Evolutionary conservation across 768 basidiomycete genomes (phyloP).

Genomic region (Termitomyces sp.): DNA sequence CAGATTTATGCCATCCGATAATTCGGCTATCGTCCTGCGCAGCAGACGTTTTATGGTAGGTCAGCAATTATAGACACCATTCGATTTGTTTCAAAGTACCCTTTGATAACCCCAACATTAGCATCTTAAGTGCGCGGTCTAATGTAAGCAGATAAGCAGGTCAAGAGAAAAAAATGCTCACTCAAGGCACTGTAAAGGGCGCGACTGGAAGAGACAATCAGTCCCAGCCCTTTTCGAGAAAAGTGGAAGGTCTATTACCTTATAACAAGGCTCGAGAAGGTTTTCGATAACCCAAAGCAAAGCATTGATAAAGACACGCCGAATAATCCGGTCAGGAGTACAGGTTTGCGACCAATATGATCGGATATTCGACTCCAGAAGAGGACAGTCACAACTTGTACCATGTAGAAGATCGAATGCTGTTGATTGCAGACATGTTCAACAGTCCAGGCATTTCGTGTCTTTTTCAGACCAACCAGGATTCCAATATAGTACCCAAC

Average conservation of each 20-base stretch:
- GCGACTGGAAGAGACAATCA: conserved; percentile 34
- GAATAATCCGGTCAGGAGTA: conserved; percentile 58
- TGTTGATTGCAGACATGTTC: conserved; percentile 17
- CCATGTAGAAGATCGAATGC: conserved; percentile 75
- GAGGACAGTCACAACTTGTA: conserved; percentile 64
- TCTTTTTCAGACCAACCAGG: conserved; percentile 38
- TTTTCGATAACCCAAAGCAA: conserved; percentile 65
- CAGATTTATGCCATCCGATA: conserved; percentile 68
- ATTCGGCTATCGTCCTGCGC: conserved; percentile 59
- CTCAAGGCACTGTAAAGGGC: conserved; percentile 65
- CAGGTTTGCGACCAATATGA: conserved; percentile 66
- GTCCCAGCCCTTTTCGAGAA: background rate
- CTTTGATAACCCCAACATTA: conserved; percentile 68
- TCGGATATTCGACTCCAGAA: conserved; percentile 78
- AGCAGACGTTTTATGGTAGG: background rate
- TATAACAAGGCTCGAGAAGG: conserved; percentile 57
- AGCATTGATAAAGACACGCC: conserved; percentile 69
- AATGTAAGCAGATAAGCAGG: background rate
- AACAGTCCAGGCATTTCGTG: background rate
- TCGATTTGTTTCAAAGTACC: conserved; percentile 14
- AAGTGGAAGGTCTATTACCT: conserved; percentile 24
- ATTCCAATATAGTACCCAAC: conserved; percentile 79
- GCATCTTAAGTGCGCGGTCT: conserved; percentile 27
- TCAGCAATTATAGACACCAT: background rate
- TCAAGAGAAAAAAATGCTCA: conserved; percentile 19